Base-by-base conservation (phyloP, 495 filamentous ascomycete species). In the Lasiosphaeria hispida region DNA sequence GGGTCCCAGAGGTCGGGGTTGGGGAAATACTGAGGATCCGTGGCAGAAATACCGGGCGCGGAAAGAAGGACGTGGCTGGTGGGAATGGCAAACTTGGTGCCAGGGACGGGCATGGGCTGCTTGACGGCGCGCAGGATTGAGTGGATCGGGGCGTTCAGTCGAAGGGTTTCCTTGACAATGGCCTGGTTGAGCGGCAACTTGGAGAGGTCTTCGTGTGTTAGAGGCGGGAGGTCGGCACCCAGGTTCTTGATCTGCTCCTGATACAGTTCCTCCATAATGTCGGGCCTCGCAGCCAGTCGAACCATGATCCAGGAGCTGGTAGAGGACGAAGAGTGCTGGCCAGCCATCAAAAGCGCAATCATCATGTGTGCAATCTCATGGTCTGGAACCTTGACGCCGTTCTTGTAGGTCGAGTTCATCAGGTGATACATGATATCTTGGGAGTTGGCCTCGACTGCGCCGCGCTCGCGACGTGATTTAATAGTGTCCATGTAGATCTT, bases 291-390 rank as follows among this genome's bases (percentile, higher is more conserved):
- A 30, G 90, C 88, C 7, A 93, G 83, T 36, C 87, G 87, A 13
- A 92, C 80, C 75, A 93, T 81, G 63, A 91, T 89, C 89, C 89
- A 95, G 33, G 87, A 78, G 66, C 82, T 86, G 44, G 88, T 90
- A 7, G 89, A 87, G 40, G 90, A 90, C 3, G 89, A 91, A 1
- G 89, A 92, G 77, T 95, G 90, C 67, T 95, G 90, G 55, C 90
- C 90, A 34, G 88, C 90, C 90, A 95, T 92, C 8, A 95, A 77
- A 19, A 95, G 81, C 0, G 90, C 89, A 67, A 95, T 95, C 87
- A 95, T 91, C 83, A 95, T 92, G 68, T 93, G 90, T 7, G 90
- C 90, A 38, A 93, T 82, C 62, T 95, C 89, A 59, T 86, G 80
- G 68, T 95, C 90, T 10, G 90, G 86, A 7, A 93, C 77, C 6